These are phyloP conservation scores for Rhodamnia rubescens DNA, from an alignment of 345 rosid genomes.

Conservation along the genomic window DNA sequence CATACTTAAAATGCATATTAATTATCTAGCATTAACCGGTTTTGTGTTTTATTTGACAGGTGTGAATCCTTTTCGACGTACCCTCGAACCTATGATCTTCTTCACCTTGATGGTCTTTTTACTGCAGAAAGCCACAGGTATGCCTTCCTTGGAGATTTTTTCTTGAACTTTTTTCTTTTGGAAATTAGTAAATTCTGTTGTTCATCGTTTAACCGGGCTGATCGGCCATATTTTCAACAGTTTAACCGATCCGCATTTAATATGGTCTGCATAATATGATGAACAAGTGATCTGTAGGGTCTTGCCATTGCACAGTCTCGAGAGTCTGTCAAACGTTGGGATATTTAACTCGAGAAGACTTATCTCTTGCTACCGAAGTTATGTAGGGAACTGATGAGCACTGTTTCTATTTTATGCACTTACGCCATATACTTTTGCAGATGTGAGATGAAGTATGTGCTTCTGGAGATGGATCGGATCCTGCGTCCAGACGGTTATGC, in stretches of 20 bases:
- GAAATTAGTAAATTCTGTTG: background rate
- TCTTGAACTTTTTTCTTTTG: background rate
- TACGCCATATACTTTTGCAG: constrained; percentile 15
- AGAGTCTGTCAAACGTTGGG: background rate
- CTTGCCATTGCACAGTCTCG: background rate
- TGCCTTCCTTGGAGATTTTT: background rate
- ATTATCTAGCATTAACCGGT: background rate
- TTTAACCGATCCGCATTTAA: background rate
- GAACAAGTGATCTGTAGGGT: background rate
- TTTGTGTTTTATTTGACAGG: constrained; percentile 36
- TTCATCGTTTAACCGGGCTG: background rate
- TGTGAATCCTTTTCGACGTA: constrained; percentile 96
- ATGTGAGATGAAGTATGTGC: constrained; percentile 79
- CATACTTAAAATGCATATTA: background rate
- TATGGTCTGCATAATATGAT: background rate
- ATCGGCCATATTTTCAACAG: background rate
- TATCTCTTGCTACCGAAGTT: background rate
- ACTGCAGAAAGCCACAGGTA: constrained; percentile 93
- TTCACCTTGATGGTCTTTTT: constrained; percentile 82
- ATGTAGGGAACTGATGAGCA: background rate
- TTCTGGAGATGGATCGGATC: constrained; percentile 89
- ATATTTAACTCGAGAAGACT: background rate
- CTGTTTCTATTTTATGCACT: background rate
- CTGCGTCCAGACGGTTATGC: constrained; percentile 72
- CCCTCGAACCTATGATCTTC: constrained; percentile 93